phyloP scores from a whole-genome alignment of 192 early-diverging fungal genomes.

The Coemansia reversa region DNA sequence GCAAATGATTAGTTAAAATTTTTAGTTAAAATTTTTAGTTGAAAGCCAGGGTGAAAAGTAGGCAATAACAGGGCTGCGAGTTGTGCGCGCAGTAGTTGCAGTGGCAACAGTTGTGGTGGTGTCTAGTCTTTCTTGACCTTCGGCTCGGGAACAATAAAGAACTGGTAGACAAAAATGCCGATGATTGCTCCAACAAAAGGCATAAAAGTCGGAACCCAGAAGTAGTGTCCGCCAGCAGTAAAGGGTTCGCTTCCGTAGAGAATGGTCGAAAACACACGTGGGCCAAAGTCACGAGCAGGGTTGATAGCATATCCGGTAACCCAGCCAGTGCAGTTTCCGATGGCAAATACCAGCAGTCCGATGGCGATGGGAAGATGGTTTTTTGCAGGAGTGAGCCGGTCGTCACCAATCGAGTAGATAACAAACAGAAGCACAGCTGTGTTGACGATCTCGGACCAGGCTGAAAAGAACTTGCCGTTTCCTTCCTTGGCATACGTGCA shows the following conservation, averaged over 20 bases:
- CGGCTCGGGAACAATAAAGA: conserved; percentile 58
- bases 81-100: background rate
- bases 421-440: conserved; percentile 66
- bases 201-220: conserved; percentile 68
- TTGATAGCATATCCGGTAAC: conserved; percentile 72
- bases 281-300: conserved; percentile 79
- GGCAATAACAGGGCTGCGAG: background rate
- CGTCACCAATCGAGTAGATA: conserved; percentile 64
- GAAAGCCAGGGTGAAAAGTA: background rate
- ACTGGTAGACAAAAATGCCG: conserved; percentile 61
- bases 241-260: conserved; percentile 69
- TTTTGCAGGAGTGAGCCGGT: conserved; percentile 58
- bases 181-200: conserved; percentile 64
- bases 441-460: conserved; percentile 66
- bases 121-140: conserved; percentile 46
- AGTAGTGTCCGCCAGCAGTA: conserved; percentile 66
- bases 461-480: conserved; percentile 58
- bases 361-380: conserved; percentile 59
- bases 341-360: conserved; percentile 61
- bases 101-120: too few species aligned
- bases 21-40: background rate
- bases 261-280: conserved; percentile 68
- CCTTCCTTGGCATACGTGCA: conserved; percentile 60
- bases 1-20: background rate
- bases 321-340: conserved; percentile 64